Evolutionary conservation across 2,329 filamentous ascomycete genomes (phyloP).

Genomic region (Phoma sp.): DNA sequence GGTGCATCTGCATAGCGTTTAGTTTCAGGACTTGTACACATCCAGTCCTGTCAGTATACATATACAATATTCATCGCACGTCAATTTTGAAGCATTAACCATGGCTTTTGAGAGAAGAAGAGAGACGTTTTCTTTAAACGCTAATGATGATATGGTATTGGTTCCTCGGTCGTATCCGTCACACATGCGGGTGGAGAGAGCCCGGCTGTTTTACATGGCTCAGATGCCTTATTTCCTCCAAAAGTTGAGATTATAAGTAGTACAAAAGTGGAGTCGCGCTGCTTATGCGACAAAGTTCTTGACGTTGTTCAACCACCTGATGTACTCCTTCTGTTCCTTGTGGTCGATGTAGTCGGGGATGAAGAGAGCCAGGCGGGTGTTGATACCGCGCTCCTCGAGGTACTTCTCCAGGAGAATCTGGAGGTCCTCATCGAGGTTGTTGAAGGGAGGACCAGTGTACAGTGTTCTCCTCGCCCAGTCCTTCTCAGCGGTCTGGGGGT

Average conservation of each 20-base stretch:
- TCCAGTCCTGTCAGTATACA: neutral
- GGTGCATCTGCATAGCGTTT: constrained; percentile 13
- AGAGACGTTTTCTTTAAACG: neutral
- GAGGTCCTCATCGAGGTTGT: constrained; percentile 93
- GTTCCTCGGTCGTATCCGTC: constrained; percentile 7
- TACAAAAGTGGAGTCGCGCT: constrained; percentile 21
- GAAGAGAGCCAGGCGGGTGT: constrained; percentile 84
- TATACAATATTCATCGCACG: neutral
- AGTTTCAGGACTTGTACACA: neutral
- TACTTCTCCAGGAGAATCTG: constrained; percentile 92
- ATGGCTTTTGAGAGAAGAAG: constrained; percentile 1
- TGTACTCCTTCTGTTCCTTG: constrained; percentile 98
- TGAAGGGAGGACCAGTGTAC: constrained; percentile 91
- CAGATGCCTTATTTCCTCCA: constrained; percentile 15
- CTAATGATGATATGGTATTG: constrained; percentile 7
- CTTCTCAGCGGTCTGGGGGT: constrained; percentile 75
- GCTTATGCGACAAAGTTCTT: constrained; percentile 77
- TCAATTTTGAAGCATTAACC: neutral
- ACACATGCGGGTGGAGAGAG: constrained; percentile 12
- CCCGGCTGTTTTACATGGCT: constrained; percentile 36
- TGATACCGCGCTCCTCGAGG: constrained; percentile 92
- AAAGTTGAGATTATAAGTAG: constrained; percentile 22
- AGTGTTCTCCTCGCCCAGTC: constrained; percentile 76
- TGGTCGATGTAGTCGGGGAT: constrained; percentile 95
- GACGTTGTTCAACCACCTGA: constrained; percentile 84